Evolutionary conservation across 768 basidiomycete genomes (phyloP).

Genomic region (Nidula microcarpa): DNA sequence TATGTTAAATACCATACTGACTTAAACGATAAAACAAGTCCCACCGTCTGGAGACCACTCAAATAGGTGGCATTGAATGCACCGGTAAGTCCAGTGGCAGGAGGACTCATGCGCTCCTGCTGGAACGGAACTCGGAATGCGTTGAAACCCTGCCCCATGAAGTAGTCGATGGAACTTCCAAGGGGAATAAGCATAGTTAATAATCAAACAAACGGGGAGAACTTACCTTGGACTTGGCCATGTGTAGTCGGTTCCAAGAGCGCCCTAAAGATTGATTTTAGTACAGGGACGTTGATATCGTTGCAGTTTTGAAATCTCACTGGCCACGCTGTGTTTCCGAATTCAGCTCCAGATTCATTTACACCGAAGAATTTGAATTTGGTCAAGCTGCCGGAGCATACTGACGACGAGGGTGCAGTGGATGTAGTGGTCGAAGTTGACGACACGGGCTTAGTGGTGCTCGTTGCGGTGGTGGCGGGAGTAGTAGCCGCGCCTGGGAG

Average conservation of each 20-base stretch:
- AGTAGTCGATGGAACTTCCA: conserved; percentile 40
- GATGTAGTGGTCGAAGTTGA: conserved; percentile 21
- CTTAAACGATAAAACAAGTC: conserved; percentile 4
- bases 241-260: conserved; percentile 40
- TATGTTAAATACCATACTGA: not conserved
- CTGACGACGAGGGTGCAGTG: conserved; percentile 19
- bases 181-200: not conserved
- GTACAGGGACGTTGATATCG: too few species aligned
- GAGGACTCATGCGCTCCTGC: conserved; percentile 54
- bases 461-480: conserved; percentile 12
- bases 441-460: conserved; percentile 7
- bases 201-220: not conserved
- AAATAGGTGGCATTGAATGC: conserved; percentile 52
- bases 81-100: conserved; percentile 50
- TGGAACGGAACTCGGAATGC: conserved; percentile 61
- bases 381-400: conserved; percentile 36
- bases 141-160: conserved; percentile 54
- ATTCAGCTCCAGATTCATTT: conserved; percentile 62
- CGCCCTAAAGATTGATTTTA: conserved; percentile 18
- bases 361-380: conserved; percentile 66
- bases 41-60: conserved; percentile 40
- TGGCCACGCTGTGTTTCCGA: conserved; percentile 46
- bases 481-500: conserved; percentile 28
- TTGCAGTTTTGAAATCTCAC: conserved; percentile 21
- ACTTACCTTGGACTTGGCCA: conserved; percentile 43